Evolutionary conservation across 495 filamentous ascomycete species (phyloP), one percentile per base, ranked within the genome.

Genomic region (Ramalina peruviana): DNA sequence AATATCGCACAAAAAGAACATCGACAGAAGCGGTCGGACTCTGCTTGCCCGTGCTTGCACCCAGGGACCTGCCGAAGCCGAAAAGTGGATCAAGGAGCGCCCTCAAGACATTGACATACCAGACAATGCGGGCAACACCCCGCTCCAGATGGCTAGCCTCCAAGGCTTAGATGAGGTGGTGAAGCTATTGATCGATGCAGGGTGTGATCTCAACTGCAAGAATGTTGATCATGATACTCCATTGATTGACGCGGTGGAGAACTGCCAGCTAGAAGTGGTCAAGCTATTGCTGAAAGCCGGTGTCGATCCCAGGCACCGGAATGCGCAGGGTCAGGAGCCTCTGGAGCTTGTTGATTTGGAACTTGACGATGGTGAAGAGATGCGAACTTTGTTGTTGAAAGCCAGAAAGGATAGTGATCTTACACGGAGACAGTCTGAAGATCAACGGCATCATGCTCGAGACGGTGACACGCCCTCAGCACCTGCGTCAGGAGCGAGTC

Each of bases 181-280:
- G 23, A 68, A 71, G 52, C 70, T 74, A 43, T 72, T 98, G 11
- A 72, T 97, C 49, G 73, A 82, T 6, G 78, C 83, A 46, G 85
- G 86, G 23, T 94, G 88, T 64, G 81, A 86, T 48, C 76, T 87
- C 13, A 82, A 95, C 54, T 79, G 74, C 10, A 87, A 86, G 59
- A 83, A 88, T 43, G 74, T 76, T 45, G 86, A 94, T 57, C 83
- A 83, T 60, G 92, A 98, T 54, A 95, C 92, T 0, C 93, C 92
- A 17, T 72, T 98, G 30, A 84, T 97, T 39, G 92, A 98, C 70
- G 92, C 92, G 0, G 85, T 95, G 25, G 90, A 96, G 56, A 97
- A 97, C 59, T 84, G 87, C 1, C 86, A 97, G 59, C 61, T 93
- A 4, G 86, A 83, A n/a, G 88, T 96, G 11, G 87, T 98, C 17